Conservation (phyloP, 768 basidiomycete species). For the Mycena alexandri region DNA sequence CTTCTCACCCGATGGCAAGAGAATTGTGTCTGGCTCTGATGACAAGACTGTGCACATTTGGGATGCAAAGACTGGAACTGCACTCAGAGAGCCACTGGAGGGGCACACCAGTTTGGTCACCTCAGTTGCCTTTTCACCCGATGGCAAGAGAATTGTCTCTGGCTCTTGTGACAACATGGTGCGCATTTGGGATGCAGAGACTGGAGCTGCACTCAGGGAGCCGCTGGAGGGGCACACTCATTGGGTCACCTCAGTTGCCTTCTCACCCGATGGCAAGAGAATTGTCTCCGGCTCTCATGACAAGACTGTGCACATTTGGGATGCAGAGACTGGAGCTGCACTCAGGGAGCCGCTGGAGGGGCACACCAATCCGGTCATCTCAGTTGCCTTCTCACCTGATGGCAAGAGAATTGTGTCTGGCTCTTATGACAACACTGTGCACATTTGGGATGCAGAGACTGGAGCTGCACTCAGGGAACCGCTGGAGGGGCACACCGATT, state of each 20-base stretch:
- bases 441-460: neutral
- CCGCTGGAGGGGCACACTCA: neutral
- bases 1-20: slow-evolving; percentile 1
- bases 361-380: neutral
- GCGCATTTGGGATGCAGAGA: neutral
- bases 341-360: neutral
- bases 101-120: neutral
- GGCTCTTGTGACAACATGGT: neutral
- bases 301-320: neutral
- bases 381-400: slow-evolving; percentile 3
- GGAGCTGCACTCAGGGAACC: too few species aligned
- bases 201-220: neutral
- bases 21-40: neutral
- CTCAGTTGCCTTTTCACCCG: neutral
- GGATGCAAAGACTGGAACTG: neutral
- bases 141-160: neutral
- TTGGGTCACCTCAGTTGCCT: neutral
- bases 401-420: slow-evolving; percentile 1
- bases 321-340: neutral
- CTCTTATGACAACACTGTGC: neutral
- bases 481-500: too few species aligned
- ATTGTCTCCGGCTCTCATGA: neutral
- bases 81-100: neutral
- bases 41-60: neutral
- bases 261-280: neutral